Evolutionary conservation across 163 green algal genomes (phyloP).

Genomic region (Coccomyxa subellipsoidea): DNA sequence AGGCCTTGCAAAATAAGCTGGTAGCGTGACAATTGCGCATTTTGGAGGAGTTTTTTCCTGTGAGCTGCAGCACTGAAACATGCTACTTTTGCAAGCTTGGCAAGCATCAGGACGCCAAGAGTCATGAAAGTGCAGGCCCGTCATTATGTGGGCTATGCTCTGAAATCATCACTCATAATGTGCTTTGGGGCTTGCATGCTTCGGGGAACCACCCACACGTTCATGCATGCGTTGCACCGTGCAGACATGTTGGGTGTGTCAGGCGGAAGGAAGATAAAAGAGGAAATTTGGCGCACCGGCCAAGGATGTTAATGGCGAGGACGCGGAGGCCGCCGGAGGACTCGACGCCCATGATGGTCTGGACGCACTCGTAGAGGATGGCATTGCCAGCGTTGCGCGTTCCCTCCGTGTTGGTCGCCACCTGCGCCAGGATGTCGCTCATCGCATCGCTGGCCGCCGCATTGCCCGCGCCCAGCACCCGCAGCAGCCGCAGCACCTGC

Average conservation of each 20-base stretch:
- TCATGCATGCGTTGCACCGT: no score
- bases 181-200: no score
- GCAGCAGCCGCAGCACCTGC: slow-evolving; percentile 82
- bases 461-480: slow-evolving; percentile 69
- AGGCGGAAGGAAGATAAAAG: background rate
- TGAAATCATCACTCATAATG: no score
- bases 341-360: slow-evolving; percentile 86
- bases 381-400: slow-evolving; percentile 88
- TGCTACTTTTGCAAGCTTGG: no score
- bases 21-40: no score
- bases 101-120: no score
- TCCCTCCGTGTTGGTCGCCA: slow-evolving; percentile 87
- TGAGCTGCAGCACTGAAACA: no score
- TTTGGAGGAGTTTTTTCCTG: no score
- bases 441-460: slow-evolving; percentile 88
- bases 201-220: no score
- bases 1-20: no score
- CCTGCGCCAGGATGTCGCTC: slow-evolving; percentile 93
- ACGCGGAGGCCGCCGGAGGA: slow-evolving; percentile 87
- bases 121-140: no score
- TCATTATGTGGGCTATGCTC: no score
- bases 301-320: slow-evolving; percentile 97
- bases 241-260: background rate
- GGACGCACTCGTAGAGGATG: slow-evolving; percentile 95
- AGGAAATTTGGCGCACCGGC: slow-evolving; percentile 69